Conservation (phyloP, 768 basidiomycete species). For the Trametes coccinea region DNA sequence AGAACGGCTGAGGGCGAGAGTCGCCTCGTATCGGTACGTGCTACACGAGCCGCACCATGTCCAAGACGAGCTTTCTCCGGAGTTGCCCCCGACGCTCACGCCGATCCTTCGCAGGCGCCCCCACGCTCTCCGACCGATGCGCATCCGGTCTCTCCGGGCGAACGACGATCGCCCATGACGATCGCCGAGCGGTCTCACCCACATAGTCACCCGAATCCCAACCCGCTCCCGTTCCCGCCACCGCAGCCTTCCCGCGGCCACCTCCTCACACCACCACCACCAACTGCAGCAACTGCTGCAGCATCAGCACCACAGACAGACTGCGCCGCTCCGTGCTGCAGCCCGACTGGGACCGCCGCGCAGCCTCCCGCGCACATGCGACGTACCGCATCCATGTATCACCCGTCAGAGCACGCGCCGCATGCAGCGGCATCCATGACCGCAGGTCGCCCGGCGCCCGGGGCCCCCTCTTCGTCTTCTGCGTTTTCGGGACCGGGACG, state of each 20-base stretch:
- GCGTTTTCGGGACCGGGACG: background rate
- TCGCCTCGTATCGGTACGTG: slow-evolving; percentile 1
- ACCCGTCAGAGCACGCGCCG: background rate
- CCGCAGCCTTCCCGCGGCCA: background rate
- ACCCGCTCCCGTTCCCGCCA: background rate
- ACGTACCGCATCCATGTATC: background rate
- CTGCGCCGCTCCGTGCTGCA: background rate
- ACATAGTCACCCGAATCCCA: background rate
- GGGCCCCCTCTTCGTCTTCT: background rate
- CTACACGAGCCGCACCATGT: background rate
- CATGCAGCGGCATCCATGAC: background rate
- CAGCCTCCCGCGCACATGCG: background rate
- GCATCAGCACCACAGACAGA: background rate
- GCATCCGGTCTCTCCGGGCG: slow-evolving; percentile 3
- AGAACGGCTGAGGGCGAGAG: background rate
- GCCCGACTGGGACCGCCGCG: background rate
- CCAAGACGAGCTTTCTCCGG: slow-evolving; percentile 8
- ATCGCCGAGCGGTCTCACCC: slow-evolving; percentile 1
- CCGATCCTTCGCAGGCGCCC: slow-evolving; percentile 9
- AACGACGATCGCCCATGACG: slow-evolving; percentile 10
- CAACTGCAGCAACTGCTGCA: background rate
- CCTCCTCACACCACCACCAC: background rate
- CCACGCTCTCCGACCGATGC: slow-evolving; percentile 10
- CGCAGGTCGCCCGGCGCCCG: background rate
- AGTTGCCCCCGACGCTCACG: slow-evolving; percentile 10